A percentile compares a stretch with the other conserved stretches of the same genome.
These are phyloP conservation scores for Fusarium dimerum DNA, from an alignment of 2,329 filamentous ascomycete species.

Conservation along the genomic window DNA sequence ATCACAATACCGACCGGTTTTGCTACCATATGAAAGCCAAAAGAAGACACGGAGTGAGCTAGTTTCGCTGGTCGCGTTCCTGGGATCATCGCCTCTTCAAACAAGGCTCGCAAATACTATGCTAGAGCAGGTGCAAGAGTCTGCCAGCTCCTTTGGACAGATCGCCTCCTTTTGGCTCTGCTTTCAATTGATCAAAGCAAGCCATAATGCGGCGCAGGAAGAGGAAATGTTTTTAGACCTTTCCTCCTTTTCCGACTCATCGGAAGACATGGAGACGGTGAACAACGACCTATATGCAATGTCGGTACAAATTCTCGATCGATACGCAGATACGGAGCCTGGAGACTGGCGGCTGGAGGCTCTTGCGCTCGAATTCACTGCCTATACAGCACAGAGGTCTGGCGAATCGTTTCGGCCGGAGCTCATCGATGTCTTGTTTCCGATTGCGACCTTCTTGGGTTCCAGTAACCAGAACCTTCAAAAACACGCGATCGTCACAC, in stretches of 20 bases:
- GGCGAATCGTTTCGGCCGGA: slow-evolving; percentile 74
- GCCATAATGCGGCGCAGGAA: slow-evolving; percentile 51
- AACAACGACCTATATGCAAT: slow-evolving; percentile 70
- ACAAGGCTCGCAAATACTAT: slow-evolving; percentile 65
- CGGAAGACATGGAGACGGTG: slow-evolving; percentile 47
- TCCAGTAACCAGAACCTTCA: slow-evolving; percentile 69
- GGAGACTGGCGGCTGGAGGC: slow-evolving; percentile 74
- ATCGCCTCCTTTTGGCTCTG: slow-evolving; percentile 80
- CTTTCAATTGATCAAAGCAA: slow-evolving; percentile 67
- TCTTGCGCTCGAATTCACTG: slow-evolving; percentile 77
- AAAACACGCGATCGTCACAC: slow-evolving; percentile 76
- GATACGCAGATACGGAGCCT: slow-evolving; percentile 49
- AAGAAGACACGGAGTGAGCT: slow-evolving; percentile 60
- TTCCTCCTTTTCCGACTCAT: slow-evolving; percentile 39
- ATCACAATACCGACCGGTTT: slow-evolving; percentile 56
- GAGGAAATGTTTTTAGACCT: slow-evolving; percentile 67
- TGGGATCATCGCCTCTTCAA: slow-evolving; percentile 60
- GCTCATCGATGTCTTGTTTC: slow-evolving; percentile 88
- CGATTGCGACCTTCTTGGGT: slow-evolving; percentile 84
- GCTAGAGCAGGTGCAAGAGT: slow-evolving; percentile 61
- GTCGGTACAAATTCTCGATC: slow-evolving; percentile 62
- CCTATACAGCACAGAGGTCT: slow-evolving; percentile 70
- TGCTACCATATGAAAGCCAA: slow-evolving; percentile 68
- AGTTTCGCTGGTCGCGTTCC: slow-evolving; percentile 54
- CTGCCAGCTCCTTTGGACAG: slow-evolving; percentile 54